Conservation (phyloP, 495 filamentous ascomycete genomes). For the Peziza echinospora region DNA sequence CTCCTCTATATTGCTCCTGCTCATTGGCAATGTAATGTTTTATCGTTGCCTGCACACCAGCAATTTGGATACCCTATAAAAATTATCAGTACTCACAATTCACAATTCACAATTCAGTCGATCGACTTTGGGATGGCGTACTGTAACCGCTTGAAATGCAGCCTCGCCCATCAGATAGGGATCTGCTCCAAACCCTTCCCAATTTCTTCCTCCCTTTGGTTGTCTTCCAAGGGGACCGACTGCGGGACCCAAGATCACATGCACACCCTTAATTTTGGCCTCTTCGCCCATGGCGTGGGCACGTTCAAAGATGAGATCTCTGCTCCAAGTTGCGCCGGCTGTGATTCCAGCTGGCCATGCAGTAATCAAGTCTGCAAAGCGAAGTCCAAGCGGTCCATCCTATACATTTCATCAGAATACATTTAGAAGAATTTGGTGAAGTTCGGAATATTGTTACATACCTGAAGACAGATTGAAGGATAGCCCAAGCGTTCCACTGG, state of each 20-base stretch:
- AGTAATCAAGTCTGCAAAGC: constrained; percentile 30
- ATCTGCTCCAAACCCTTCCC: constrained; percentile 59
- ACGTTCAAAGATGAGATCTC: constrained; percentile 41
- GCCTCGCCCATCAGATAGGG: constrained; percentile 47
- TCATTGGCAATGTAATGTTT: constrained; percentile 60
- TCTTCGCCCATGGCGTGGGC: constrained; percentile 48
- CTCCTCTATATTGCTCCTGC: constrained; percentile 31
- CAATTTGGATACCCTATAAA: constrained; percentile 39
- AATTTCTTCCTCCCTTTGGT: constrained; percentile 46
- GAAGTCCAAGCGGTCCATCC: constrained; percentile 27
- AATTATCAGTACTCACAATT: background rate
- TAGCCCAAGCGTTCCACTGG: constrained; percentile 9
- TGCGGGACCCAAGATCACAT: constrained; percentile 45
- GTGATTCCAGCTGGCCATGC: constrained; percentile 36
- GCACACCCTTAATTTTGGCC: constrained; percentile 48
- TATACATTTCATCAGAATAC: constrained; percentile 1
- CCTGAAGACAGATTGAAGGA: constrained; percentile 34
- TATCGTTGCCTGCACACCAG: constrained; percentile 49
- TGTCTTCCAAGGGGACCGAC: constrained; percentile 48
- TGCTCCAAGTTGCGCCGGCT: constrained; percentile 34
- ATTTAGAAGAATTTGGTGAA: too few species aligned
- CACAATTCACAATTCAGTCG: background rate
- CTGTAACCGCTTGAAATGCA: constrained; percentile 38
- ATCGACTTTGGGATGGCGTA: too few species aligned
- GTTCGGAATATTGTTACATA: background rate